These are phyloP conservation scores for Dentipellis sp. DNA, from an alignment of 768 basidiomycete genomes.

Conservation along the genomic window DNA sequence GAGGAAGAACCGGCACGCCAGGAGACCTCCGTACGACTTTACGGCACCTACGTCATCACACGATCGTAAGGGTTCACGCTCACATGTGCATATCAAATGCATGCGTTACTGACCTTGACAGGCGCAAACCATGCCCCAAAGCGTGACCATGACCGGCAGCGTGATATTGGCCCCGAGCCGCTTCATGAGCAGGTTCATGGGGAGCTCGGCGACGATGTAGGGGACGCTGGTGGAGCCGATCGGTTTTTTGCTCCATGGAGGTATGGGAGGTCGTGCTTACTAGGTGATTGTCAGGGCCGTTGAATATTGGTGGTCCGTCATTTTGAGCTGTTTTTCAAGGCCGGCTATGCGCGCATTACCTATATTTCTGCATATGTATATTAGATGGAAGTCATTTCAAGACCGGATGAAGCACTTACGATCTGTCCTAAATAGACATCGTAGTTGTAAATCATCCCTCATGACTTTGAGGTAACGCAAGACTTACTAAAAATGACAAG, in stretches of 20 bases:
- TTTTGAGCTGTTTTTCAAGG: conserved; percentile 20
- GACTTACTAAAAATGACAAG: conserved; percentile 12
- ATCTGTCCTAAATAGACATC: conserved; percentile 6
- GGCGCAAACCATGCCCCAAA: conserved; percentile 62
- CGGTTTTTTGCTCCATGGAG: not conserved
- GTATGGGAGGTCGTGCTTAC: not conserved
- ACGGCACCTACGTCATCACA: conserved; percentile 28
- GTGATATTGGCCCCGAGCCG: conserved; percentile 47
- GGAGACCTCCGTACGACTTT: conserved; percentile 41
- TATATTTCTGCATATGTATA: conserved; percentile 8
- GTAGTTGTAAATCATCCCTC: too few relatives aligned
- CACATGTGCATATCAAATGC: not conserved
- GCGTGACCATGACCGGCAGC: conserved; percentile 50
- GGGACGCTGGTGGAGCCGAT: conserved; percentile 18
- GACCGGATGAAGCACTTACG: conserved; percentile 2
- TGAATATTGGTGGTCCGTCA: conserved; percentile 21
- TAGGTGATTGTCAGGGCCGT: conserved; percentile 11
- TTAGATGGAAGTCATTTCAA: not conserved
- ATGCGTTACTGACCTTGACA: conserved; percentile 41
- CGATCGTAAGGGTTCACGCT: not conserved
- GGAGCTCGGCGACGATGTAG: conserved; percentile 18
- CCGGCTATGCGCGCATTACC: conserved; percentile 26
- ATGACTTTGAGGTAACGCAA: not conserved
- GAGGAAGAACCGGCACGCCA: conserved; percentile 36
- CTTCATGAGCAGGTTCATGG: conserved; percentile 22